Base-by-base conservation (phyloP, 1,284 basidiomycete genomes). In the Heterobasidion occidentale region DNA sequence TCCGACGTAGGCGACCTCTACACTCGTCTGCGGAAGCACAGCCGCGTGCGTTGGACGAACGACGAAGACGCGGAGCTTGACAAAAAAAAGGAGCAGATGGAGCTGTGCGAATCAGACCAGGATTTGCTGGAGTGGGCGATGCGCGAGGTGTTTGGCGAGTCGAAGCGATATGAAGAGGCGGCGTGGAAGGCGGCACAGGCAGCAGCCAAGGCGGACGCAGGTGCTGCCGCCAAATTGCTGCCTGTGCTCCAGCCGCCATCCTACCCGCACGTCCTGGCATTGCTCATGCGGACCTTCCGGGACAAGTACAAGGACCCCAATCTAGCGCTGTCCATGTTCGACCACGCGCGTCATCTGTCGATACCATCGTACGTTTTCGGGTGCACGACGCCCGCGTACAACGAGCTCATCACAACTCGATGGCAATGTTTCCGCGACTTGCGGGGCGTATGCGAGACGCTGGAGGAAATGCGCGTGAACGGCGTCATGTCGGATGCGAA, bases 351-450 rank as follows among this genome's bases (percentile, higher is more conserved):
- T 50, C 78, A 79, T 38, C 78, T 84, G 5, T 90, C 88, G 3
- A 78, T 87, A 52, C 76, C 85, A 7, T 91, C 88, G 3, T 94
- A 89, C 67, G 86, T 94, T 33, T 87, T 89, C 64, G 92, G 92
- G 3, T 95, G 93, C 68, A 88, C 89, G 6, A 89, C 91, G 0
- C 77, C 77, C 4, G 88, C 85, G 1, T 95, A 94, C 71, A 93
- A 94, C 68, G 90, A 94, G 69, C 77, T 93, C 36, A 79, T 95
- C 46, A 74, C 80, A 61, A 90, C 87, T 11, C 82, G 82, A 35
- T 95, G 93, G 92, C 71, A 73, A n/a, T 82, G 77, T 58, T 93
- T 94, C 75, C 79, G 80, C 15, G 90, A 95, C 70, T 71, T 94
- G 36, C 77, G 79, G 49, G 89, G 86, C 17, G 86, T 93, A 0